Evolutionary conservation across 257 asterid genomes (phyloP).

Genomic region (Capsicum baccatum): DNA sequence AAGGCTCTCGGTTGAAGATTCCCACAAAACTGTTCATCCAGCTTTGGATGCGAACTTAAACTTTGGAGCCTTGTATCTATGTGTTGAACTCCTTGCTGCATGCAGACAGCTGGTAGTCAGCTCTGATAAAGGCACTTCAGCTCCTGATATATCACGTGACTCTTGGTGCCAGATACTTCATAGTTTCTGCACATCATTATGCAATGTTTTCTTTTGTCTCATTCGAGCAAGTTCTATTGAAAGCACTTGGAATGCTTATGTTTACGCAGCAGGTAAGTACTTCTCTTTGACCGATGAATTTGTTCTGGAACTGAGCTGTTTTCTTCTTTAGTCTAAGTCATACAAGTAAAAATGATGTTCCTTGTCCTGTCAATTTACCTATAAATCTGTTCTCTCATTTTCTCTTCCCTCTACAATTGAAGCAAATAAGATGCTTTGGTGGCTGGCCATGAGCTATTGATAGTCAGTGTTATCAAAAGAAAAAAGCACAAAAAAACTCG

Average conservation of each 20-base stretch:
- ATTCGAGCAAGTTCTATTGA: slow-evolving; percentile 48
- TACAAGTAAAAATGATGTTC: not conserved
- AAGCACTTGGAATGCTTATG: slow-evolving; percentile 49
- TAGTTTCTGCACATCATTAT: slow-evolving; percentile 53
- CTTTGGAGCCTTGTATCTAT: slow-evolving; percentile 73
- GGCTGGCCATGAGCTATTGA: not conserved
- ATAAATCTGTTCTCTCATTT: not conserved
- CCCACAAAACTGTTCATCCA: slow-evolving; percentile 41
- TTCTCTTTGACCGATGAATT: slow-evolving; percentile 16
- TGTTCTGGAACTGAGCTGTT: slow-evolving; percentile 14
- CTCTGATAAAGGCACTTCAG: slow-evolving; percentile 36
- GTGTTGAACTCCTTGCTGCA: slow-evolving; percentile 73
- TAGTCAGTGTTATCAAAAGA: not conserved
- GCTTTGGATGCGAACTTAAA: slow-evolving; percentile 38
- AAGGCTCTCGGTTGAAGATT: slow-evolving; percentile 57
- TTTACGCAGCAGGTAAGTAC: slow-evolving; percentile 63
- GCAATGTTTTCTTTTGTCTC: slow-evolving; percentile 52
- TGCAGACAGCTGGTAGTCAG: slow-evolving; percentile 64
- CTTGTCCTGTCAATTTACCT: slow-evolving; percentile 2
- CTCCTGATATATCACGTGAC: slow-evolving; percentile 46
- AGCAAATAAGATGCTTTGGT: not conserved
- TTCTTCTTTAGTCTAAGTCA: slow-evolving; percentile 18
- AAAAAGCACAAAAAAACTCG: no score
- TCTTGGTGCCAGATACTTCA: slow-evolving; percentile 60
- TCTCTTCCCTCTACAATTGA: not conserved